Percentiles rank a stretch among this genome's conserved stretches.
phyloP scores from a whole-genome alignment of 1,139 yeast genomes.

The Kluyveromyces sp. region DNA sequence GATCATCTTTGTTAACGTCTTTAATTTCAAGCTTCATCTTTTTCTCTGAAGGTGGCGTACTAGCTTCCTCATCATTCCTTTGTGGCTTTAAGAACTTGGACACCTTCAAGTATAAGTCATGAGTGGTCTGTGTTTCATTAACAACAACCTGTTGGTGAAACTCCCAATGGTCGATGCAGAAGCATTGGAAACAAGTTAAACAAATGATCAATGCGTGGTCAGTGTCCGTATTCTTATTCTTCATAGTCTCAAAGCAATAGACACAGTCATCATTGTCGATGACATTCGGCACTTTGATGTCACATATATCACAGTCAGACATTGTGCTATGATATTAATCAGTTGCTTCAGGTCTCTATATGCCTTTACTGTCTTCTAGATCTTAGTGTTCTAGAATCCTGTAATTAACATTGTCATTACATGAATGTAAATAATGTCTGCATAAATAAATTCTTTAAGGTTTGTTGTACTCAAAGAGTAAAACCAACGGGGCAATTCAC shows the following conservation, averaged over 20 bases:
- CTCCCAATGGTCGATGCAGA: constrained; percentile 21
- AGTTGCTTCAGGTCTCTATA: too few relatives aligned
- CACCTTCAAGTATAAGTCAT: constrained; percentile 18
- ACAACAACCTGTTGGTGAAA: constrained; percentile 21
- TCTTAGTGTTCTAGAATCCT: too few relatives aligned
- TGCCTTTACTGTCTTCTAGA: too few relatives aligned
- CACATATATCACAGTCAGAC: background rate
- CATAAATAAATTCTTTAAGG: too few relatives aligned
- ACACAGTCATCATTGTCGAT: constrained; percentile 30
- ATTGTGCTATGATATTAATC: background rate
- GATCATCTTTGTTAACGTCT: constrained; percentile 62
- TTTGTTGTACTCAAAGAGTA: too few relatives aligned
- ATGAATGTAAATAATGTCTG: too few relatives aligned
- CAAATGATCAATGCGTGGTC: constrained; percentile 23
- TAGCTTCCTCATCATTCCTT: constrained; percentile 4
- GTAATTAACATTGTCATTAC: too few relatives aligned
- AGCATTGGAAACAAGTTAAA: constrained; percentile 27
- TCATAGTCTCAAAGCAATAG: constrained; percentile 27
- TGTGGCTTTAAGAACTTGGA: constrained; percentile 18
- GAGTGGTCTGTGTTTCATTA: constrained; percentile 12
- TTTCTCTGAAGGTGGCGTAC: constrained; percentile 30
- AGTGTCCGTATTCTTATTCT: constrained; percentile 13
- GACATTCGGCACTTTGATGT: constrained; percentile 19
- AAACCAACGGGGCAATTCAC: too few relatives aligned
- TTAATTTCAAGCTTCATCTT: constrained; percentile 67